Evolutionary conservation across 1,284 basidiomycete species (phyloP), one percentile per base, ranked within the genome.

Genomic region (Malassezia obtusa): DNA sequence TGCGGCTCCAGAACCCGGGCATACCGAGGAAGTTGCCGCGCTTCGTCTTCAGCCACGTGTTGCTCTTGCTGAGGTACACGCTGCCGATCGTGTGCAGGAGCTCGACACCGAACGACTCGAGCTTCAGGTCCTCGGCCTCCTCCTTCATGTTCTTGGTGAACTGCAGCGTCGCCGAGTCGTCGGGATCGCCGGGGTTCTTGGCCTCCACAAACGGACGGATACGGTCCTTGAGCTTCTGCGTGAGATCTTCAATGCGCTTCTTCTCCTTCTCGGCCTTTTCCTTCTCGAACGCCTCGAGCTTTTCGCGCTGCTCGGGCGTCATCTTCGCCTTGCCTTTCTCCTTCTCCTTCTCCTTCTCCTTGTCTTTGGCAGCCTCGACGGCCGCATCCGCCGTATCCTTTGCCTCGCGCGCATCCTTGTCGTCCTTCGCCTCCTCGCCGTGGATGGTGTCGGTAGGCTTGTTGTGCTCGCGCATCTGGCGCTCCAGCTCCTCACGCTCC

Each of bases 91-190:
- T 64, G 52, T 70, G 67, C 38, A 75, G 62, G 9, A 91, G 84
- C 81, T 96, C 92, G 37, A 98, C 84, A 52, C 94, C 94, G 75
- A 99, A 99, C 62, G 89, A 92, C 78, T 99, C 94, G 54, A 96
- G 77, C 79, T 96, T 98, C 68, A 99, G 75, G 77, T 99, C 94
- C 61, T 95, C 89, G 1, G 89, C 89, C 75, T 99, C 94, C 39
- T 81, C 79, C 69, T 77, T 80, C 75, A 95, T 87, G 75, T 80
- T 83, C 49, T 80, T 79, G 74, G 86, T 83, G 70, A 91, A 75
- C 48, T 71, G 50, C 46, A 66, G 64, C 14, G 69, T 75, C 57
- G 96, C 92, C 0, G 83, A 77, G 71, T 96, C 92, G 53, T 86
- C 84, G 60, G 82, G 81, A 19, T 83, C 87, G 8, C 90, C 91